Percentiles rank a stretch among this genome's conserved stretches.
These are phyloP conservation scores for Austroboletus festivus DNA, from an alignment of 768 basidiomycete genomes.

Conservation along the genomic window DNA sequence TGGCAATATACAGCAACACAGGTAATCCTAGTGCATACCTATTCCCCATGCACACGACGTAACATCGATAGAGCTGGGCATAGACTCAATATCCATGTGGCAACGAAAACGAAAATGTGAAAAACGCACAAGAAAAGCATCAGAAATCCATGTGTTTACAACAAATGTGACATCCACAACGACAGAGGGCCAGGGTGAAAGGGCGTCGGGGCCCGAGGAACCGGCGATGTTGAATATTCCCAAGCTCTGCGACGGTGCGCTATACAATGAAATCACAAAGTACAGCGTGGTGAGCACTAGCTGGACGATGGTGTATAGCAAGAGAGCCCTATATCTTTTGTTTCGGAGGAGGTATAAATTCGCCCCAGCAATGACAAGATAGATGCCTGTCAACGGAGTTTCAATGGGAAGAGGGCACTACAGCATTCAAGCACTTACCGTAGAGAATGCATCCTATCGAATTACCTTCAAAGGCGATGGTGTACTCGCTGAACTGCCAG, in stretches of 20 bases:
- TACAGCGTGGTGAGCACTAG: background rate
- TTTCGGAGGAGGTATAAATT: background rate
- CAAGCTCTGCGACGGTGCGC: background rate
- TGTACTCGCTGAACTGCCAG: slow-evolving; percentile 16
- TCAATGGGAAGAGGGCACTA: background rate
- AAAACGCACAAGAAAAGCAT: background rate
- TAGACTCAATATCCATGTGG: background rate
- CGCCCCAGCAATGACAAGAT: background rate
- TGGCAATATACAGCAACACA: background rate
- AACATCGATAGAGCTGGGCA: background rate
- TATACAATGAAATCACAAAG: background rate
- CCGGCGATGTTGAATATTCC: background rate
- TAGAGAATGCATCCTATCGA: slow-evolving; percentile 19
- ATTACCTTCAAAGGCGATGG: slow-evolving; percentile 21
- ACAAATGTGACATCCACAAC: background rate
- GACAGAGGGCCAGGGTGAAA: background rate
- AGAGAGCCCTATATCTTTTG: background rate
- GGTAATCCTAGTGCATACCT: background rate
- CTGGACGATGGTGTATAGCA: background rate
- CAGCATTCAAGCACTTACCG: slow-evolving; percentile 4
- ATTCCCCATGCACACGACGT: background rate
- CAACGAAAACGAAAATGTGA: background rate
- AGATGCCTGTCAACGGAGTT: background rate
- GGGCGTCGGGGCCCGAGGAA: background rate
- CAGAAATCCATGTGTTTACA: background rate